Base-by-base conservation (phyloP, 768 basidiomycete genomes). In the Pleurotus giganteus region DNA sequence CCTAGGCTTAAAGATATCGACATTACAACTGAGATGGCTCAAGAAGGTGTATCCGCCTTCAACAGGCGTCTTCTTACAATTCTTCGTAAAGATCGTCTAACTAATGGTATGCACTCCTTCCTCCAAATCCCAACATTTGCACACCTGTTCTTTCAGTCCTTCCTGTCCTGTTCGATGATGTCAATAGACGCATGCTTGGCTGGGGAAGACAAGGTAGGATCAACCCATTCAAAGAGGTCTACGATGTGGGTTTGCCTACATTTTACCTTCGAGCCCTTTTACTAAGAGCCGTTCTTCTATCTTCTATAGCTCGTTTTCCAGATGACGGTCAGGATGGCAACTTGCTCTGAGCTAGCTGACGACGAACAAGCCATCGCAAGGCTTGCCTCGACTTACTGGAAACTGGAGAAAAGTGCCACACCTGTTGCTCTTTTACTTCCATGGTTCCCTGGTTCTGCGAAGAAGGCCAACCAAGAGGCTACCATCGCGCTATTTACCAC, bases 241-340 rank as follows among this genome's bases (percentile, higher is more conserved):
- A 71, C 55, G 65, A 71, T 42, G 71, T 71, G 51, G 32, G 62
- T 57, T 6, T 29, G 7, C 12, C 36, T 17, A 19, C 43, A 11
- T n/a, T 21, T 7, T 37, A 26, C 3, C 5, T 26, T 7, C 9
- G 2, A 12, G 32, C 4, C 8, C 28, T 51, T 1, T 17, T 11
- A 7, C 32, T 12, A 19, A 41, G 17, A 6, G 26, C 28, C n/a
- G 4, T 15, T 43, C 29, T 5, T 11, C 21, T 23, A 31, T 31
- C 29, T 17, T 5, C 8, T 37, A 24, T 29, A 73, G 71, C 63
- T 71, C 32, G 65, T 69, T 1, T 69, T 72, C 57, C 70, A 69
- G 60, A 66, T 74, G 66, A 73, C 69, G 1, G 61, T 71, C 11
- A 62, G 72, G 24, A 67, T 73, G 69, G 63, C 64, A 12, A 66